Evolutionary conservation across 2,329 filamentous ascomycete species (phyloP), one percentile per base, ranked within the genome.

Genomic region (Verticillium klebahnii): DNA sequence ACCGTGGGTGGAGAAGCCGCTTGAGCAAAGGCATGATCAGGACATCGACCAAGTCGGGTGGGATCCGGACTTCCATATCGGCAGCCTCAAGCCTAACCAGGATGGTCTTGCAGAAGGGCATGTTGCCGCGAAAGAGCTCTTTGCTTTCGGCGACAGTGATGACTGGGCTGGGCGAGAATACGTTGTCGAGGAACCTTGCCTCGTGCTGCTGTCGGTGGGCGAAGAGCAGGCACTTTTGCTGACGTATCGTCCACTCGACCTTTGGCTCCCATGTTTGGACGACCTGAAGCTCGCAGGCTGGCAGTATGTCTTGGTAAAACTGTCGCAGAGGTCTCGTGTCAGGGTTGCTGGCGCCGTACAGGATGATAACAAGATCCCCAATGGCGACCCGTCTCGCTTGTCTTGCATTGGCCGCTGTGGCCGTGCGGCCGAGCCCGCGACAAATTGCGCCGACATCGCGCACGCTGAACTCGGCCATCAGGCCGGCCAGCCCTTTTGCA

Each of bases 381-480:
- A 71, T 61, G 8, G 63, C 69, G 5, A 60, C 61, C 3, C 67
- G 68, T 23, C 69, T 69, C 37, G 70, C 69, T 0, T 62, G 17
- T 12, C 64, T 67, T 15, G 57, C 65, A 5, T 67, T 65, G 8
- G 32, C 12, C 2, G 69, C 68, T 1, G 68, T 67, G 2, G 68
- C 59, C 2, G 69, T 70, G 3, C 59, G 37, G 8, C 69, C 69
- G 3, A 71, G 63, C 15, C 34, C 36, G 6, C 58, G 64, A 34
- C 68, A 71, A 3, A 69, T 19, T 5, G 29, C 2, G 5, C 62
- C 60, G 0, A 71, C 62, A 25, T 70, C 69, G 25, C 55, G 54
- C 17, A 70, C 62, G 60, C 69, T 71, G 55, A 71, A 68, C n/a
- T 67, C 63, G 25, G 63, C 61, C 69, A 71, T 70, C 29, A 70